Percentiles rank a stretch among this genome's conserved stretches.
Evolutionary conservation across 306 rosid species (phyloP).

Genomic region (Ochetophila trinervis): DNA sequence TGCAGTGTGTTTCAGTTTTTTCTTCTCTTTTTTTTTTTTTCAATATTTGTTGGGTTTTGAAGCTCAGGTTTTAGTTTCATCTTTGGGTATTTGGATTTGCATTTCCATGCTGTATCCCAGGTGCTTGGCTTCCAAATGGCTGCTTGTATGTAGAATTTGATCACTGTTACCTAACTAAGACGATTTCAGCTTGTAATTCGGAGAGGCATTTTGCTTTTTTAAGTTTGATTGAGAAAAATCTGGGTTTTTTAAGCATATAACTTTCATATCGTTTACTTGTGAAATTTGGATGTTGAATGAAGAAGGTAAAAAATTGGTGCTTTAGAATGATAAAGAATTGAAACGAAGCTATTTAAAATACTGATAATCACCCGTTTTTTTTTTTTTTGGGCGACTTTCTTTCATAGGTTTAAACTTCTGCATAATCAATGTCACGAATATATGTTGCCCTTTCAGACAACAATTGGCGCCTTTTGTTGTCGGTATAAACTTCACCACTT

Average conservation of each 20-base stretch:
- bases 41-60: slow-evolving; percentile 1
- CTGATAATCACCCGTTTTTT: background rate
- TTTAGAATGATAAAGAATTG: background rate
- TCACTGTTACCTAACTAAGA: background rate
- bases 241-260: background rate
- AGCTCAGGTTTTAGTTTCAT: background rate
- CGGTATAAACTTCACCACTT: too few relatives aligned
- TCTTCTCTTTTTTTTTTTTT: background rate
- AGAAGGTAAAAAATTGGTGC: background rate
- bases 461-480: too few relatives aligned
- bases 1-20: background rate
- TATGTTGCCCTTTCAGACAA: too few relatives aligned
- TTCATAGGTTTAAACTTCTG: background rate
- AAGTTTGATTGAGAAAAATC: background rate
- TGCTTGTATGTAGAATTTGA: background rate
- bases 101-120: background rate
- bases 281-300: background rate
- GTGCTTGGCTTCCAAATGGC: background rate
- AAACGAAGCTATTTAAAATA: background rate
- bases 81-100: background rate
- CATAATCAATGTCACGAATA: too few relatives aligned
- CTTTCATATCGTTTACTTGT: background rate
- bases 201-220: background rate
- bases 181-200: background rate
- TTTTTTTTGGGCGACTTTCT: background rate